A percentile compares a stretch with the other conserved stretches of the same genome.
Conservation (phyloP, 108 stramenopile species). For the Cyclotella atomus region DNA sequence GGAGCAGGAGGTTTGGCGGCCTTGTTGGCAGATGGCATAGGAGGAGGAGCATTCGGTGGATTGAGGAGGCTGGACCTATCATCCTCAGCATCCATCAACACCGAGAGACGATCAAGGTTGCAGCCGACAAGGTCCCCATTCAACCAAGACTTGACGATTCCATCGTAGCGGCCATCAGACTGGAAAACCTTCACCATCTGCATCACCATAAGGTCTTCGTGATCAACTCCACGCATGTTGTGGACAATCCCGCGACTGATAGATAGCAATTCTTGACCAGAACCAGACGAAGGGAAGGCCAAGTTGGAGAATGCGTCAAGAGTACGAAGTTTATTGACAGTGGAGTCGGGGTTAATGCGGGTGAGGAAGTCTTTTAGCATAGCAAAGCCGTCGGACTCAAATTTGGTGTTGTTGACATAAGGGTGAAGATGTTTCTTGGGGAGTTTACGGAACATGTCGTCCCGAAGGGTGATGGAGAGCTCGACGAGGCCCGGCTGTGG, state of each 20-base stretch:
- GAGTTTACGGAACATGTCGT: background rate
- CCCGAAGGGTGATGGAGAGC: background rate
- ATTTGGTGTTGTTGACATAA: background rate
- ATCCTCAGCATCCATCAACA: background rate
- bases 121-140: background rate
- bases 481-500: background rate
- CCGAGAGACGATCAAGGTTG: background rate
- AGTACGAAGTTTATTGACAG: background rate
- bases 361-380: background rate
- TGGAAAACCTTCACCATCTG: background rate
- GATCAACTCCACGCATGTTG: background rate
- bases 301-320: background rate
- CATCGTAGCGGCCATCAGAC: background rate
- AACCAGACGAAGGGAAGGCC: background rate
- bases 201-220: background rate
- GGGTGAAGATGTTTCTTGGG: background rate
- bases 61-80: background rate
- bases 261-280: background rate
- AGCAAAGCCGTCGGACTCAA: background rate
- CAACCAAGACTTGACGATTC: background rate
- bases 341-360: background rate
- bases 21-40: background rate
- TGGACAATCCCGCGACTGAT: background rate
- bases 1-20: background rate
- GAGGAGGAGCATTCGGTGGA: background rate